A percentile compares a stretch with the other conserved stretches of the same genome.
These are phyloP conservation scores for Cymbopogon citratus DNA, from an alignment of 176 grass and related monocot species.

Conservation along the genomic window DNA sequence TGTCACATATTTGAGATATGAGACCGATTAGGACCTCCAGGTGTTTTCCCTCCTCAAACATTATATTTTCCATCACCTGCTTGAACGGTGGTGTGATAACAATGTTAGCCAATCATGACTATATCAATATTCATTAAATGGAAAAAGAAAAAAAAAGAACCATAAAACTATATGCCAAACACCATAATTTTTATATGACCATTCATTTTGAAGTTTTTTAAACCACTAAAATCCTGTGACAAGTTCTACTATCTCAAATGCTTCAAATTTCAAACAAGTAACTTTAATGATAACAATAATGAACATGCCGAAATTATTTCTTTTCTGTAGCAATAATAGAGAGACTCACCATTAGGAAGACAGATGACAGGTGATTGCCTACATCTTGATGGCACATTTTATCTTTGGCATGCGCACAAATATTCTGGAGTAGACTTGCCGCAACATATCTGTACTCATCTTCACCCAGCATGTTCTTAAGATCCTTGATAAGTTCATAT, in stretches of 20 bases:
- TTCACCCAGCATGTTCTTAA: no score
- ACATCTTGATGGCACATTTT: no score
- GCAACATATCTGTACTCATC: no score
- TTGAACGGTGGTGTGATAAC: background rate
- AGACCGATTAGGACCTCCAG: background rate
- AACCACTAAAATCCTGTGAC: background rate
- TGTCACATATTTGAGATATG: background rate
- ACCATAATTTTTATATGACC: background rate
- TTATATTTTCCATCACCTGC: slow-evolving; percentile 6
- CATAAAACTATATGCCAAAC: background rate
- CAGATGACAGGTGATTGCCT: no score
- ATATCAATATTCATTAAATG: no score
- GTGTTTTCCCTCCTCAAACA: background rate
- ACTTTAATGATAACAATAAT: no score
- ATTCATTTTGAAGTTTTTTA: background rate
- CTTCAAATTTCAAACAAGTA: background rate
- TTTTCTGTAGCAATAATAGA: no score
- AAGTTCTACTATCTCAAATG: background rate
- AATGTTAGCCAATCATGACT: background rate
- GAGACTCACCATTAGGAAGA: no score
- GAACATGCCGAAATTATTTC: no score
- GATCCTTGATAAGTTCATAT: no score
- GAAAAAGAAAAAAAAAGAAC: background rate
- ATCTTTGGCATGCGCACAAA: no score
- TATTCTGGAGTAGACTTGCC: no score